Conservation (phyloP, 1,139 yeast species). For the Tardiomyces digboiensis region DNA sequence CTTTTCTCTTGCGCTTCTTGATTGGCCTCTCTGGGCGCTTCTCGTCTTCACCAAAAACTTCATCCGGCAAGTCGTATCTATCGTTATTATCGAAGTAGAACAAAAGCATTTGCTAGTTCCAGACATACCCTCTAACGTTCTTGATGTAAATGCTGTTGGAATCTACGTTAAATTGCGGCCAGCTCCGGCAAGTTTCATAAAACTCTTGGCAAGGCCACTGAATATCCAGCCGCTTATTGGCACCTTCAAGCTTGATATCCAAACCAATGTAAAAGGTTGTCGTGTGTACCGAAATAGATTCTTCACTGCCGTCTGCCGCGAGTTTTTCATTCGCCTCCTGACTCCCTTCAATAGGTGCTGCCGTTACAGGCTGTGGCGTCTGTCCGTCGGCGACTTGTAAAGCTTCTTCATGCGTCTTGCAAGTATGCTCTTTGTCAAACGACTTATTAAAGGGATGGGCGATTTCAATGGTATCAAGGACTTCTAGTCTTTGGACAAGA, state of each 20-base stretch:
- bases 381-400: slow-evolving; percentile 42
- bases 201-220: slow-evolving; percentile 91
- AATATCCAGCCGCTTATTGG: slow-evolving; percentile 58
- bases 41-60: slow-evolving; percentile 78
- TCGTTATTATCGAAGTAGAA: background rate
- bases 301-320: slow-evolving; percentile 12
- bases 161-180: slow-evolving; percentile 55
- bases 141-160: slow-evolving; percentile 53
- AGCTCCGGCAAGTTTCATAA: slow-evolving; percentile 65
- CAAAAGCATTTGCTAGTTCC: background rate
- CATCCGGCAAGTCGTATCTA: slow-evolving; percentile 68
- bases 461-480: slow-evolving; percentile 57
- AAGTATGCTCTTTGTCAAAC: slow-evolving; percentile 48
- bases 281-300: slow-evolving; percentile 40
- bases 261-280: slow-evolving; percentile 79
- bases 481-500: slow-evolving; percentile 74
- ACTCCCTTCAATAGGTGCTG: background rate
- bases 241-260: slow-evolving; percentile 44
- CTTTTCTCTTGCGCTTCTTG: slow-evolving; percentile 40
- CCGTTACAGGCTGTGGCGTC: slow-evolving; percentile 10
- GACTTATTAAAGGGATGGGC: slow-evolving; percentile 91
- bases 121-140: slow-evolving; percentile 50
- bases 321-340: background rate
- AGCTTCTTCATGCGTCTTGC: slow-evolving; percentile 45
- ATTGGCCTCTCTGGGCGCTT: slow-evolving; percentile 49